phyloP scores from a whole-genome alignment of 441 rosid genomes.

The Macaranga tanarius region DNA sequence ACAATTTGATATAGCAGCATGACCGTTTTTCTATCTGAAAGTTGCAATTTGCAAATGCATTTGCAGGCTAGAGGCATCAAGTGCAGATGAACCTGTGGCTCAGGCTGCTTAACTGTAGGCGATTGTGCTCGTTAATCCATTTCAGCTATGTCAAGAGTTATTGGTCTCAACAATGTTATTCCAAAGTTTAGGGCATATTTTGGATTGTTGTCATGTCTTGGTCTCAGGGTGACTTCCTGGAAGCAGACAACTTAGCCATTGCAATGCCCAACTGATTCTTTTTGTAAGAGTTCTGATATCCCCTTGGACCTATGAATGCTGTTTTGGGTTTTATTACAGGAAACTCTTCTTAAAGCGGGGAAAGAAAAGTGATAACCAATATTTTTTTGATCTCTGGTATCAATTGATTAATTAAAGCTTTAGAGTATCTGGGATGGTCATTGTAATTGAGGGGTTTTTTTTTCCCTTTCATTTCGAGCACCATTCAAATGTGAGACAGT shows the following conservation, averaged over 20 bases:
- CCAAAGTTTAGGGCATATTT: conserved; percentile 12
- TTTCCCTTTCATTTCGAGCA: no score
- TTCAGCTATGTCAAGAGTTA: conserved; percentile 14
- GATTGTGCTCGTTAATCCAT: background rate
- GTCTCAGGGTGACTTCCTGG: background rate
- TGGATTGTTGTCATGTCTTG: background rate
- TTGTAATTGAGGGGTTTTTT: no score
- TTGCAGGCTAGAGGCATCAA: conserved; percentile 58
- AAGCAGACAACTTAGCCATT: background rate
- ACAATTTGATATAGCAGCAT: background rate
- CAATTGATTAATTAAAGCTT: no score
- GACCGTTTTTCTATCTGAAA: conserved; percentile 2
- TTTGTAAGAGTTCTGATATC: background rate
- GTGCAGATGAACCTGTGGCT: conserved; percentile 61
- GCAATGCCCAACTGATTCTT: background rate
- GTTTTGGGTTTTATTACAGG: background rate
- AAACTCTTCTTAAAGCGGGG: background rate
- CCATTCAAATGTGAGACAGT: no score
- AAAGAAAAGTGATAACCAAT: background rate
- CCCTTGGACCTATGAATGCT: background rate
- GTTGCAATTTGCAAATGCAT: conserved; percentile 15
- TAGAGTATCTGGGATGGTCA: no score
- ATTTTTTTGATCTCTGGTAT: no score
- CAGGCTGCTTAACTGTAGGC: conserved; percentile 50
- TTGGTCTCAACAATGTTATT: conserved; percentile 4